These are phyloP conservation scores for Pleurotus pulmonarius DNA, from an alignment of 768 basidiomycete genomes.

Conservation along the genomic window DNA sequence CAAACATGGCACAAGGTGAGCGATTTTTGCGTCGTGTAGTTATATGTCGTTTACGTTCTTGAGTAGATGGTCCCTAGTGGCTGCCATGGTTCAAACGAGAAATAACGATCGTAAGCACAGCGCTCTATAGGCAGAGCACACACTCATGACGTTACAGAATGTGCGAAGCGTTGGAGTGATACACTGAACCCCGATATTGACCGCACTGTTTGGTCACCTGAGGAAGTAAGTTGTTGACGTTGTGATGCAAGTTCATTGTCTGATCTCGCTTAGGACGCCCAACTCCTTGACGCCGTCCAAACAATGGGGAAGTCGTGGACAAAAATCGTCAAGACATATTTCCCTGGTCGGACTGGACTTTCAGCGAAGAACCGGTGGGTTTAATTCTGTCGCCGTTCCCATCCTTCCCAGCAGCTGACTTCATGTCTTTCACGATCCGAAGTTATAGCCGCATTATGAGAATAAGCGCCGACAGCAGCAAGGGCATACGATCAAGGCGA, in stretches of 20 bases:
- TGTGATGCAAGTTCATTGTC: neutral
- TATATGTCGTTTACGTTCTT: neutral
- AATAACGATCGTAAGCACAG: slow-evolving; percentile 55
- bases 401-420: neutral
- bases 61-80: slow-evolving; percentile 54
- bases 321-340: slow-evolving; percentile 58
- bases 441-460: slow-evolving; percentile 7
- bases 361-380: slow-evolving; percentile 57
- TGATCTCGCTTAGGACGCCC: slow-evolving; percentile 36
- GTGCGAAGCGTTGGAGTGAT: slow-evolving; percentile 61
- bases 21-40: neutral
- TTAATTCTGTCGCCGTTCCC: neutral
- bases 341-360: slow-evolving; percentile 56
- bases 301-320: slow-evolving; percentile 60
- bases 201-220: slow-evolving; percentile 54
- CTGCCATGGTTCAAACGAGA: slow-evolving; percentile 49
- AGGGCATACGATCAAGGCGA: neutral
- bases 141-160: slow-evolving; percentile 33
- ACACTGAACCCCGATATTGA: slow-evolving; percentile 60
- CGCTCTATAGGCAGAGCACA: neutral
- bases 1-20: slow-evolving; percentile 51
- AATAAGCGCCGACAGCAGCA: neutral
- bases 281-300: slow-evolving; percentile 50
- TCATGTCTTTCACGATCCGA: neutral
- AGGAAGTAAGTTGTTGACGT: slow-evolving; percentile 33